A percentile compares a stretch with the other conserved stretches of the same genome.
These are phyloP conservation scores for Tagetes patula DNA, from an alignment of 129 eudicot genomes.

Conservation along the genomic window DNA sequence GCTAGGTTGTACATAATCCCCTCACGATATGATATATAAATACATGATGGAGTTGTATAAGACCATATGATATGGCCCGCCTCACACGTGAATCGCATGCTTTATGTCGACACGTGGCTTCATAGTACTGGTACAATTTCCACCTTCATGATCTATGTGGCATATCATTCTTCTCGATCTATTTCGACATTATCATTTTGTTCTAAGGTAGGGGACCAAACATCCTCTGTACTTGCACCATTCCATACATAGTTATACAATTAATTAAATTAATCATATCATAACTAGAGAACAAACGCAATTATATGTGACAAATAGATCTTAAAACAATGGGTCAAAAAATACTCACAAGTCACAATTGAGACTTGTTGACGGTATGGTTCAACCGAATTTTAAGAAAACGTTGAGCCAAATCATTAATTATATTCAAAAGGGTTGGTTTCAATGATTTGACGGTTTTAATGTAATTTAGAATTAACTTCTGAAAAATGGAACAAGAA, in stretches of 20 bases:
- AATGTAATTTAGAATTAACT: too few relatives aligned
- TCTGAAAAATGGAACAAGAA: too few relatives aligned
- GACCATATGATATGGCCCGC: slow-evolving; percentile 34
- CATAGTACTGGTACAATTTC: slow-evolving; percentile 21
- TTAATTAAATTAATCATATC: background rate
- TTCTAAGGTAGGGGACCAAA: slow-evolving; percentile 23
- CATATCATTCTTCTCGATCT: slow-evolving; percentile 7
- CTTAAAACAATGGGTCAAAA: too few relatives aligned
- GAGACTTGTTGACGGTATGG: too few relatives aligned
- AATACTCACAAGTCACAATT: too few relatives aligned
- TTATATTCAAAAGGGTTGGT: too few relatives aligned
- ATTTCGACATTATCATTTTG: slow-evolving; percentile 23
- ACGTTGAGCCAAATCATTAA: too few relatives aligned
- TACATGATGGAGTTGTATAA: slow-evolving; percentile 15
- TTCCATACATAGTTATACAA: background rate
- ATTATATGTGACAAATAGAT: too few relatives aligned
- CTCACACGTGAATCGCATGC: slow-evolving; percentile 32
- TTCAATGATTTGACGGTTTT: too few relatives aligned
- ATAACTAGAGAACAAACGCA: too few relatives aligned
- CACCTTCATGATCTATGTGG: slow-evolving; percentile 28
- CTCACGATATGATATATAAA: slow-evolving; percentile 11
- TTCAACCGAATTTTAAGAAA: too few relatives aligned
- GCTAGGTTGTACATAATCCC: slow-evolving; percentile 34
- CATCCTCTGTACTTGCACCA: slow-evolving; percentile 18
- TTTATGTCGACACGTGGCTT: slow-evolving; percentile 13